These are phyloP conservation scores for Cladobotryum protrusum DNA, from an alignment of 2,329 filamentous ascomycete species.

Conservation along the genomic window DNA sequence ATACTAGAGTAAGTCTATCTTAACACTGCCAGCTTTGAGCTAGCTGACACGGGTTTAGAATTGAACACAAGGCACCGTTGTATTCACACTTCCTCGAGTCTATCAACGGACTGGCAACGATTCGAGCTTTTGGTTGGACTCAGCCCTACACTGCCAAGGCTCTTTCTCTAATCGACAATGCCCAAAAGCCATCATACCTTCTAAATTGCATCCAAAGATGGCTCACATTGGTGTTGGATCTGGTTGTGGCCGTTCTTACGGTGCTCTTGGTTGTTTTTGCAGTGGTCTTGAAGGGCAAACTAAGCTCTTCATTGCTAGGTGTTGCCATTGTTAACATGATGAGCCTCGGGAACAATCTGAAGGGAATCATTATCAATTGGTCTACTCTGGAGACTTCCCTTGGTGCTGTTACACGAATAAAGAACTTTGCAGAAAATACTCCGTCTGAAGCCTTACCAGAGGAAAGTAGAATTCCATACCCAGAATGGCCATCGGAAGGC, in stretches of 20 bases:
- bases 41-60: slow-evolving; percentile 11
- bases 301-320: slow-evolving; percentile 28
- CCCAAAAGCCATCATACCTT: slow-evolving; percentile 48
- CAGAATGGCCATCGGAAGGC: slow-evolving; percentile 20
- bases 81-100: slow-evolving; percentile 29
- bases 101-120: slow-evolving; percentile 25
- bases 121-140: slow-evolving; percentile 36
- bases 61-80: slow-evolving; percentile 28
- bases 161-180: slow-evolving; percentile 33
- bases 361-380: slow-evolving; percentile 23
- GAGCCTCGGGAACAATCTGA: slow-evolving; percentile 21
- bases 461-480: slow-evolving; percentile 13
- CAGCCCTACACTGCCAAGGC: slow-evolving; percentile 31
- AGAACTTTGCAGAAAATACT: slow-evolving; percentile 20
- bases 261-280: slow-evolving; percentile 34
- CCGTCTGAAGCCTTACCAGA: slow-evolving; percentile 17
- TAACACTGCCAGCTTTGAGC: neutral
- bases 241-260: slow-evolving; percentile 44
- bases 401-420: slow-evolving; percentile 24
- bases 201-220: slow-evolving; percentile 47
- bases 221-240: slow-evolving; percentile 45
- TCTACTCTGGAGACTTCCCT: slow-evolving; percentile 25
- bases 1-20: slow-evolving; percentile 36
- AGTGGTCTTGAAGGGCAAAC: slow-evolving; percentile 24
- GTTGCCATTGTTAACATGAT: slow-evolving; percentile 33